phyloP scores from a whole-genome alignment of 768 basidiomycete genomes.

The Termitomyces sp. region DNA sequence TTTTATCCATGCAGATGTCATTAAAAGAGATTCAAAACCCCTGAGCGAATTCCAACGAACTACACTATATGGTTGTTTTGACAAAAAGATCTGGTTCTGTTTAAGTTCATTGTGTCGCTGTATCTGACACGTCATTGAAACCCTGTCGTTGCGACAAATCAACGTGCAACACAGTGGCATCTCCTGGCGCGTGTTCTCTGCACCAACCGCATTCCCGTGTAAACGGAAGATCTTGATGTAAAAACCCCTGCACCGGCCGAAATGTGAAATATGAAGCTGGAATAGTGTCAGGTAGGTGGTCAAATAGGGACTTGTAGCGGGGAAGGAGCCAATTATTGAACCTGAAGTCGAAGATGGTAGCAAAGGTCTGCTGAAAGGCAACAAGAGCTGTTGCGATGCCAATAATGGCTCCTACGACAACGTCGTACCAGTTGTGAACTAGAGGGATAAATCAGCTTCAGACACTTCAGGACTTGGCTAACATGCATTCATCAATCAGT shows the following conservation, averaged over 20 bases:
- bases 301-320: slow-evolving; percentile 39
- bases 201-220: slow-evolving; percentile 38
- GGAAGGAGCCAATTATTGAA: slow-evolving; percentile 57
- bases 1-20: too few species aligned
- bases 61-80: neutral
- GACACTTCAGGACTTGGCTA: neutral
- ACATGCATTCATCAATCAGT: slow-evolving; percentile 52
- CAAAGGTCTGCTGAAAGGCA: slow-evolving; percentile 52
- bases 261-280: slow-evolving; percentile 29
- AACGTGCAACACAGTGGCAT: slow-evolving; percentile 26
- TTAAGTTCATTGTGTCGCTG: neutral
- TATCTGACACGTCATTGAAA: neutral
- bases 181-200: slow-evolving; percentile 35
- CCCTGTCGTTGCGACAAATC: neutral
- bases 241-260: slow-evolving; percentile 19
- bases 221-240: slow-evolving; percentile 30
- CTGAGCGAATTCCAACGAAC: neutral
- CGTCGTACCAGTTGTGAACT: slow-evolving; percentile 57
- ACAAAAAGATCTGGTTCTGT: neutral
- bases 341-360: slow-evolving; percentile 47
- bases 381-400: slow-evolving; percentile 42
- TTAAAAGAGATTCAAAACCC: too few species aligned
- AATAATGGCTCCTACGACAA: slow-evolving; percentile 45
- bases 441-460: neutral
- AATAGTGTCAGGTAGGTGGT: slow-evolving; percentile 18